Evolutionary conservation across 2,329 filamentous ascomycete species (phyloP), one percentile per base, ranked within the genome.

Genomic region (Exophiala viscosa): DNA sequence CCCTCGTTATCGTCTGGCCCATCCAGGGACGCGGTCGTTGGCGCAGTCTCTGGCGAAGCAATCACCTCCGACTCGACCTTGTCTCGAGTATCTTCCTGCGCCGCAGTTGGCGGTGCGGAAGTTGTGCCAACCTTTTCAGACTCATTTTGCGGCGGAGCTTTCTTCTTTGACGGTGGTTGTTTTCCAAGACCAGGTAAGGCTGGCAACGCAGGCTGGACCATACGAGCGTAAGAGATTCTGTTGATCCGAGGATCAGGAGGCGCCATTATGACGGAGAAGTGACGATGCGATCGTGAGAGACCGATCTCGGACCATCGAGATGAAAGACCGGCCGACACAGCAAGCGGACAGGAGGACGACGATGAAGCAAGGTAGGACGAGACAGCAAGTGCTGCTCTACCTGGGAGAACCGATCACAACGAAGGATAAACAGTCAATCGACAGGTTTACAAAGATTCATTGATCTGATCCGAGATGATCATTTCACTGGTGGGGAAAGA

Each of bases 171-270:
- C 28, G 51, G 50, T 31, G 38, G 42, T 13, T 28, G 7, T 40
- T 53, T 57, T 10, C 23, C 23, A 28, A n/a, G 18, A 28, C 33
- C 23, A 8, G 34, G 42, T 9, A 50, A 38, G 23, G 50, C 20
- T 23, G 54, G 47, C 17, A 57, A 34, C 3, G 54, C 54, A 15
- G 54, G 54, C 32, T 57, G 54, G 4, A 57, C 44, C 48, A 57
- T 53, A 36, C 50, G 54, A 39, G 14, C 28, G 10, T 41, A 36
- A 11, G 23, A 10, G 18, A 51, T 55, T 38, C 33, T 46, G 40
- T 48, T 40, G 33, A n/a, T 42, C 10, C 32, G 14, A 20, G 47
- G 36, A 45, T 50, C 46, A 39, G 52, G 39, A 23, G 23, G 23
- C 5, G 48, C 47, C 52, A 55, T 55, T 7, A 8, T 52, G 52